These are phyloP conservation scores for Sporobolomyces phaffii DNA, from an alignment of 768 basidiomycete species.

Conservation along the genomic window DNA sequence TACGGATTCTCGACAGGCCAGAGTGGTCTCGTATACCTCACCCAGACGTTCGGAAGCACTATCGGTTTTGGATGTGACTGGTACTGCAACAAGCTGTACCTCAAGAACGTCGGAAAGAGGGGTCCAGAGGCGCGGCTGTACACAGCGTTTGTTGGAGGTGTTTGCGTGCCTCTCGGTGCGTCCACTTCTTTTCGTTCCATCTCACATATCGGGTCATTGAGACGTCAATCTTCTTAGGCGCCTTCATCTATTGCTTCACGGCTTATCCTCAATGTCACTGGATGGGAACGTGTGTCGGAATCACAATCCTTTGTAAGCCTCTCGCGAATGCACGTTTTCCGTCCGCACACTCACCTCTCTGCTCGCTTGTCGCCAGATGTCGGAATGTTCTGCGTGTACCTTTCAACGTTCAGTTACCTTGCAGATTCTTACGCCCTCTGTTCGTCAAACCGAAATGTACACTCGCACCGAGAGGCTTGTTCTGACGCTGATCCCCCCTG, in stretches of 20 bases:
- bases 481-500: too few relatives aligned
- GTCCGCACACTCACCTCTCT: neutral
- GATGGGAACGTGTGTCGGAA: conserved; percentile 46
- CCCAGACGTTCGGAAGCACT: conserved; percentile 2
- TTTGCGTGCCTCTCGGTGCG: conserved; percentile 4
- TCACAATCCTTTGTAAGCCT: conserved; percentile 43
- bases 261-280: conserved; percentile 42
- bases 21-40: conserved; percentile 28
- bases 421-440: conserved; percentile 46
- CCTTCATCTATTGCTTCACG: conserved; percentile 48
- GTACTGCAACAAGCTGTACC: conserved; percentile 21
- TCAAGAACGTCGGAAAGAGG: conserved; percentile 17
- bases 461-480: too few relatives aligned
- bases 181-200: neutral
- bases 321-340: neutral
- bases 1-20: conserved; percentile 25
- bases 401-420: neutral
- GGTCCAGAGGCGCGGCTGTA: conserved; percentile 35
- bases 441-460: too few relatives aligned
- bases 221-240: conserved; percentile 39
- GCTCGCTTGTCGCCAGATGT: neutral
- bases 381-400: conserved; percentile 40
- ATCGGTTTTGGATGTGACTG: conserved; percentile 12
- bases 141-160: conserved; percentile 13
- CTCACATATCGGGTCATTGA: too few relatives aligned